Conservation (phyloP, 106 monocot species). For the Apostasia ramifera region DNA sequence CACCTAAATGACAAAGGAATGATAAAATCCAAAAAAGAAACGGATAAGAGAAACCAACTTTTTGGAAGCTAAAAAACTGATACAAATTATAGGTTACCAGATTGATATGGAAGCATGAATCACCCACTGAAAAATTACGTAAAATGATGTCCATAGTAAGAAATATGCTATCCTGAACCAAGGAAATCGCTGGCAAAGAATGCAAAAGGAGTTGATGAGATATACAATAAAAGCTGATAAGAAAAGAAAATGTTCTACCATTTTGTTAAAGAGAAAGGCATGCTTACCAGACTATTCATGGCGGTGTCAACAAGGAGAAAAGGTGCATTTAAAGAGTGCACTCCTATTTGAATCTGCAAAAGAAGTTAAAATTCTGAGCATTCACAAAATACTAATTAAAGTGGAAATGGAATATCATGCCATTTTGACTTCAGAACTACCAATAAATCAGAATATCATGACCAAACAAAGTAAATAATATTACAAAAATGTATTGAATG, state of each 20-base stretch:
- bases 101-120: constrained; percentile 44
- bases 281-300: constrained; percentile 61
- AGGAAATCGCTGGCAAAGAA: constrained; percentile 49
- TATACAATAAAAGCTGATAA: not conserved
- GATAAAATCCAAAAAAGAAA: no score
- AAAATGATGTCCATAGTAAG: constrained; percentile 51
- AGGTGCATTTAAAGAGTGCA: constrained; percentile 79
- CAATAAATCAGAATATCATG: no score
- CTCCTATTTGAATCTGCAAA: constrained; percentile 57
- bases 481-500: no score
- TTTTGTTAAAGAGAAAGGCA: not conserved
- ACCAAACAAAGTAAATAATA: no score
- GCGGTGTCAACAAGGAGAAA: constrained; percentile 60
- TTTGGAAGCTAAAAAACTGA: not conserved
- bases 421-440: no score
- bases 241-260: not conserved
- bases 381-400: no score
- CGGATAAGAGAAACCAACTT: not conserved
- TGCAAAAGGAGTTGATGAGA: not conserved
- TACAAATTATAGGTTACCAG: constrained; percentile 16
- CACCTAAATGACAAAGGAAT: constrained; percentile 35
- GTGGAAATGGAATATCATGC: no score
- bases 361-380: not conserved
- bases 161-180: constrained; percentile 74
- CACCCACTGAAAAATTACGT: constrained; percentile 67